Conservation (phyloP, 805 yeast genomes). For the Candida vartiovaarae region DNA sequence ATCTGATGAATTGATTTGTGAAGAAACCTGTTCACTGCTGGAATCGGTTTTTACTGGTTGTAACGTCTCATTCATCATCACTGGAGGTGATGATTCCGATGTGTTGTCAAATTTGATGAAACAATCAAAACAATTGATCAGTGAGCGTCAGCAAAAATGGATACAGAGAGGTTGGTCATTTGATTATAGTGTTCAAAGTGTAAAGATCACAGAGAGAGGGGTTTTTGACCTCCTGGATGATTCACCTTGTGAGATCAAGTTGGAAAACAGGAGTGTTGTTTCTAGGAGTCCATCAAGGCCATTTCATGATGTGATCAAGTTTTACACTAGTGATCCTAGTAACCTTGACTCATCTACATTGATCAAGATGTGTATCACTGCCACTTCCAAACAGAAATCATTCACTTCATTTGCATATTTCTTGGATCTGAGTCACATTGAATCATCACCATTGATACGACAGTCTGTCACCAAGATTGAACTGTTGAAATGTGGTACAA, state of each 20-base stretch:
- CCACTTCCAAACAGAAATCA: constrained; percentile 3
- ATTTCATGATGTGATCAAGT: not conserved
- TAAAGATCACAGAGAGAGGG: constrained; percentile 10
- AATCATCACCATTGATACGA: constrained; percentile 8
- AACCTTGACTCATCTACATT: constrained; percentile 5
- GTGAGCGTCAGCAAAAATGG: constrained; percentile 3
- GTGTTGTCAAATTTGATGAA: not conserved
- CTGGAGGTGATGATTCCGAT: constrained; percentile 4
- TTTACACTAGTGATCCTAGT: not conserved
- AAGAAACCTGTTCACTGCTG: constrained; percentile 4
- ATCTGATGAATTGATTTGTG: constrained; percentile 1
- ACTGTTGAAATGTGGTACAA: constrained; percentile 7
- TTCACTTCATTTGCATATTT: constrained; percentile 9
- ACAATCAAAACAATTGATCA: not conserved
- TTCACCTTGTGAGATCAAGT: constrained; percentile 3
- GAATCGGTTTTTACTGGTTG: constrained; percentile 11
- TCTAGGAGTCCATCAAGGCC: constrained; percentile 1
- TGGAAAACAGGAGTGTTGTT: constrained; percentile 11
- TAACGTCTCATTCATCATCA: constrained; percentile 8
- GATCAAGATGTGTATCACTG: constrained; percentile 8
- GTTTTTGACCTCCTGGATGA: constrained; percentile 6
- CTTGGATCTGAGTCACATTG: constrained; percentile 9
- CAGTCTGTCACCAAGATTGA: constrained; percentile 8
- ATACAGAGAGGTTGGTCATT: constrained; percentile 10
- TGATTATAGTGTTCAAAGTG: constrained; percentile 5